Evolutionary conservation across 768 basidiomycete species (phyloP).

Genomic region (Agrocybe praecox): DNA sequence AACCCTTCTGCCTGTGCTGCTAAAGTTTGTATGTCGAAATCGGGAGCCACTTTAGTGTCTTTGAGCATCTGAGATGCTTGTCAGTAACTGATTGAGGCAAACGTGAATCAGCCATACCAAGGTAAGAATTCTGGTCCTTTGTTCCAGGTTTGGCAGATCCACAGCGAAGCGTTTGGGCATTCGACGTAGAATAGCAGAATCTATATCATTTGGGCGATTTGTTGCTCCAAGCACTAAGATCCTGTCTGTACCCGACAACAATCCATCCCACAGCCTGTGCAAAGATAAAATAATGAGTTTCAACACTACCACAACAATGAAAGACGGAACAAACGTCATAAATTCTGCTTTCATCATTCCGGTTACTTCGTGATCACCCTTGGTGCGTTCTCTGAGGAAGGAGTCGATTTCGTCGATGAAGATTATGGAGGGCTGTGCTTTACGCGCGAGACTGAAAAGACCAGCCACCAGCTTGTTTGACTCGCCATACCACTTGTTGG

Average conservation of each 20-base stretch:
- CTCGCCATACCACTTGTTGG: constrained; percentile 53
- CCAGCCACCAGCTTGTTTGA: constrained; percentile 94
- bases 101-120: constrained; percentile 51
- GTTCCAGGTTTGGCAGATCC: constrained; percentile 73
- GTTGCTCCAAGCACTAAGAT: constrained; percentile 95
- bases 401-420: constrained; percentile 99
- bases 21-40: constrained; percentile 62
- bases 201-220: constrained; percentile 92
- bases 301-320: not conserved
- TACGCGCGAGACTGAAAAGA: constrained; percentile 90
- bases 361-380: constrained; percentile 94
- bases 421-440: constrained; percentile 94
- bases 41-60: constrained; percentile 66
- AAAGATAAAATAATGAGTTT: not conserved
- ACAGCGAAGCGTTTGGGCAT: constrained; percentile 98
- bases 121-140: constrained; percentile 81
- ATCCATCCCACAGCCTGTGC: constrained; percentile 90
- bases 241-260: constrained; percentile 77
- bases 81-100: not conserved
- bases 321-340: constrained; percentile 68
- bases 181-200: constrained; percentile 85
- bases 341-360: constrained; percentile 99
- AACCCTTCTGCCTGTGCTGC: constrained; percentile 72
- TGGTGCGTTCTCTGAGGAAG: constrained; percentile 85
- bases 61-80: constrained; percentile 72